A percentile compares a stretch with the other conserved stretches of the same genome.
phyloP scores from a whole-genome alignment of 176 grass and related monocot genomes.

The Musa beccarii region DNA sequence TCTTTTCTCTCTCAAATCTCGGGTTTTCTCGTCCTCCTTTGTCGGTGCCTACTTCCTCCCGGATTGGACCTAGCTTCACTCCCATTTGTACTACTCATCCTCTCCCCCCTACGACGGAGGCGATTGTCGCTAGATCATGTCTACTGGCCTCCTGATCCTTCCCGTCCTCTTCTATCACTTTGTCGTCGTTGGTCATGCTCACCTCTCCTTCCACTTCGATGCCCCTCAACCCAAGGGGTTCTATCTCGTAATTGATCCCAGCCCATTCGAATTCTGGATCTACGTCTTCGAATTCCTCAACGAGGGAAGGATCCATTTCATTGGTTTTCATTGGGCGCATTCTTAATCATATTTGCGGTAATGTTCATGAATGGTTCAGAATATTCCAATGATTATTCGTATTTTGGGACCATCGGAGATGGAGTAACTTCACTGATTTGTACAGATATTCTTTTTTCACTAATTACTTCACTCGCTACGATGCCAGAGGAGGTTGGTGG shows the following conservation, averaged over 20 bases:
- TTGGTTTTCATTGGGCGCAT: background rate
- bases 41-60: background rate
- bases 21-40: background rate
- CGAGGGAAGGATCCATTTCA: background rate
- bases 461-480: background rate
- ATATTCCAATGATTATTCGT: background rate
- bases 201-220: background rate
- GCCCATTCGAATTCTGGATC: background rate
- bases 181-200: too few species aligned
- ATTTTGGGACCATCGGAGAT: too few species aligned
- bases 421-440: too few species aligned
- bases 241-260: background rate
- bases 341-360: too few species aligned
- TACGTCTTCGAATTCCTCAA: slow-evolving; percentile 3
- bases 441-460: too few species aligned
- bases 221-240: background rate
- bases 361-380: too few species aligned
- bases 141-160: too few species aligned
- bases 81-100: background rate
- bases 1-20: background rate
- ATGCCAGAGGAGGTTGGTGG: background rate
- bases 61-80: background rate
- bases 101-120: background rate
- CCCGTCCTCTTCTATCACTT: background rate
- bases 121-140: too few species aligned